These are phyloP conservation scores for Ochromonas danica DNA, from an alignment of 108 stramenopile genomes.

Conservation along the genomic window DNA sequence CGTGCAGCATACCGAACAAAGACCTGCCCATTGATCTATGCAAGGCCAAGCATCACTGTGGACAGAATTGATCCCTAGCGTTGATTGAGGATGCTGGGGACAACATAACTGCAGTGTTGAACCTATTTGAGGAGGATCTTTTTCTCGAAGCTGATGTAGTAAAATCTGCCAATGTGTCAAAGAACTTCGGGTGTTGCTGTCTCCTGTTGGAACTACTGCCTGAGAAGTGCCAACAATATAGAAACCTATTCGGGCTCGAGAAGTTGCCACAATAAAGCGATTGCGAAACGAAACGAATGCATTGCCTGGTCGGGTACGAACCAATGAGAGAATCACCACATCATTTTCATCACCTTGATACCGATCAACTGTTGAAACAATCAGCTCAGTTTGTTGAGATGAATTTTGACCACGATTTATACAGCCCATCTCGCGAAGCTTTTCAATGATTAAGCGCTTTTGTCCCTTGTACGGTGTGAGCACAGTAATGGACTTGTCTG, in stretches of 20 bases:
- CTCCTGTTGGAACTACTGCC: not conserved
- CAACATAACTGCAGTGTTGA: too few relatives aligned
- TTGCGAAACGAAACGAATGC: conserved; percentile 16
- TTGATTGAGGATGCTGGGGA: too few relatives aligned
- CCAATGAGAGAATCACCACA: conserved; percentile 27
- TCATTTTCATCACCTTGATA: conserved; percentile 37
- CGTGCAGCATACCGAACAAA: too few relatives aligned
- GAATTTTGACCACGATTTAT: not conserved
- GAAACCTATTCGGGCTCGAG: conserved; percentile 29
- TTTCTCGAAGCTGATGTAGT: too few relatives aligned
- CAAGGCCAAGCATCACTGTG: too few relatives aligned
- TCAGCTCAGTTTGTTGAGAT: not conserved
- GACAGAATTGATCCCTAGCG: too few relatives aligned
- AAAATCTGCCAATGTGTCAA: too few relatives aligned
- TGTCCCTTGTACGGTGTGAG: conserved; percentile 33
- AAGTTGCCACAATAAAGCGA: conserved; percentile 33
- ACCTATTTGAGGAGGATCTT: too few relatives aligned
- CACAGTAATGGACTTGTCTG: conserved; percentile 10
- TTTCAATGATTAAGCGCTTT: not conserved
- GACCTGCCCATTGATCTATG: too few relatives aligned
- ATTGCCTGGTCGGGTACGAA: conserved; percentile 24
- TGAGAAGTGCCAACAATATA: conserved; percentile 9
- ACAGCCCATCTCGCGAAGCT: not conserved
- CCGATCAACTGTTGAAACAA: conserved; percentile 27
- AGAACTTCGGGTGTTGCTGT: not conserved